Conservation (phyloP, 2,329 filamentous ascomycete genomes). For the Colletotrichum gigasporum region DNA sequence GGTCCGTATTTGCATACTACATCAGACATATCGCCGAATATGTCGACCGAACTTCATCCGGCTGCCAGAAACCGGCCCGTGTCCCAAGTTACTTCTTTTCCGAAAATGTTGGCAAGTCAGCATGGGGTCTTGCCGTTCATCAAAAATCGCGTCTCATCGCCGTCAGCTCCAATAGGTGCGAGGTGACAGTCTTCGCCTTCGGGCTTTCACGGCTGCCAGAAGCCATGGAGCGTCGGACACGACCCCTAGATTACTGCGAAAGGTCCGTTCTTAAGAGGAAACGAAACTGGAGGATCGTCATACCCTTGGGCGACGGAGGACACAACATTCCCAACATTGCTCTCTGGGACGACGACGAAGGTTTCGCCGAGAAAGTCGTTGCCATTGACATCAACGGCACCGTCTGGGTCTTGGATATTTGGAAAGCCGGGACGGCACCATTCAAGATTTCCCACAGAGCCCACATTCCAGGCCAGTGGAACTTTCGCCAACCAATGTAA, state of each 20-base stretch:
- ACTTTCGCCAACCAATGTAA: slow-evolving; percentile 24
- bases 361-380: slow-evolving; percentile 59
- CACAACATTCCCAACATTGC: slow-evolving; percentile 64
- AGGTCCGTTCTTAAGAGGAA: slow-evolving; percentile 50
- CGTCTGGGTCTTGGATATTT: slow-evolving; percentile 63
- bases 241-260: slow-evolving; percentile 39
- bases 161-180: slow-evolving; percentile 78
- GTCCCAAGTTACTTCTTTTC: slow-evolving; percentile 69
- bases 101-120: slow-evolving; percentile 79
- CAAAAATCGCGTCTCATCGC: slow-evolving; percentile 84
- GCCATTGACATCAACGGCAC: slow-evolving; percentile 61
- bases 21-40: slow-evolving; percentile 61
- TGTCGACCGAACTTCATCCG: slow-evolving; percentile 42
- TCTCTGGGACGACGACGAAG: slow-evolving; percentile 56
- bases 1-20: slow-evolving; percentile 78
- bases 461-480: slow-evolving; percentile 24
- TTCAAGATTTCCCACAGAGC: slow-evolving; percentile 23
- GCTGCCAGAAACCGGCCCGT: slow-evolving; percentile 34
- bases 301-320: slow-evolving; percentile 49
- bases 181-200: slow-evolving; percentile 63
- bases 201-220: slow-evolving; percentile 41
- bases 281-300: slow-evolving; percentile 60
- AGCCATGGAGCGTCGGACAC: slow-evolving; percentile 30
- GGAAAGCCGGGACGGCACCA: slow-evolving; percentile 44
- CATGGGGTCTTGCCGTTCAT: slow-evolving; percentile 91